phyloP scores from a whole-genome alignment of 306 rosid species.

The Ceratonia siliqua region DNA sequence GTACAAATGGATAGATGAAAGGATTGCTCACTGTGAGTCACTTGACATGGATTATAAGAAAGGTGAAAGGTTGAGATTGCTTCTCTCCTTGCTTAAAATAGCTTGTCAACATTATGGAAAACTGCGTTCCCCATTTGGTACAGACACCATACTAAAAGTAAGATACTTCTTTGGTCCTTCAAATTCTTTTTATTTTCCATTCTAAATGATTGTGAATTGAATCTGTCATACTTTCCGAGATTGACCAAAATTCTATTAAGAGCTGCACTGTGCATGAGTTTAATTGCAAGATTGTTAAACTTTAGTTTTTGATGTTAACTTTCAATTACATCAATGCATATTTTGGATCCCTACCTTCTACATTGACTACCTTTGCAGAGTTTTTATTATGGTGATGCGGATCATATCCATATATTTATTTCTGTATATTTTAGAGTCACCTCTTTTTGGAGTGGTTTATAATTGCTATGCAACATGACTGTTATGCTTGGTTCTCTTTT shows the following conservation, averaged over 20 bases:
- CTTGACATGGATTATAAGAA: conserved; percentile 63
- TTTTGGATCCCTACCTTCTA: neutral
- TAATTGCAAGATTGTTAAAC: neutral
- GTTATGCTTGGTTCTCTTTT: conserved; percentile 5
- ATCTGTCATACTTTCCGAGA: neutral
- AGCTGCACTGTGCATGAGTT: neutral
- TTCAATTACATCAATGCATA: neutral
- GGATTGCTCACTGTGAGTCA: conserved; percentile 62
- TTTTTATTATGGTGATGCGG: neutral
- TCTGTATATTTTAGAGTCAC: neutral
- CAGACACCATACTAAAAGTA: conserved; percentile 62
- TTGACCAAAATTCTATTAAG: neutral
- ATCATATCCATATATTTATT: neutral
- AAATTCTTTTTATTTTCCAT: conserved; percentile 16
- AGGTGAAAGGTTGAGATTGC: conserved; percentile 70
- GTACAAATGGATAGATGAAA: conserved; percentile 85
- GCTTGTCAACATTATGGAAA: conserved; percentile 90
- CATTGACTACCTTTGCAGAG: neutral
- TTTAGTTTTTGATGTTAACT: neutral
- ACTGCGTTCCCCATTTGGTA: conserved; percentile 89
- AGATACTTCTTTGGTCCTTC: conserved; percentile 13
- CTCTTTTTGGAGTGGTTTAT: neutral
- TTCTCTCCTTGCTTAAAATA: conserved; percentile 83
- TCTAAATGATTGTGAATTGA: conserved; percentile 1
- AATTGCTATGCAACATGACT: neutral